These are phyloP conservation scores for Afroboletus lepidellus DNA, from an alignment of 1,284 basidiomycete genomes.

Conservation along the genomic window DNA sequence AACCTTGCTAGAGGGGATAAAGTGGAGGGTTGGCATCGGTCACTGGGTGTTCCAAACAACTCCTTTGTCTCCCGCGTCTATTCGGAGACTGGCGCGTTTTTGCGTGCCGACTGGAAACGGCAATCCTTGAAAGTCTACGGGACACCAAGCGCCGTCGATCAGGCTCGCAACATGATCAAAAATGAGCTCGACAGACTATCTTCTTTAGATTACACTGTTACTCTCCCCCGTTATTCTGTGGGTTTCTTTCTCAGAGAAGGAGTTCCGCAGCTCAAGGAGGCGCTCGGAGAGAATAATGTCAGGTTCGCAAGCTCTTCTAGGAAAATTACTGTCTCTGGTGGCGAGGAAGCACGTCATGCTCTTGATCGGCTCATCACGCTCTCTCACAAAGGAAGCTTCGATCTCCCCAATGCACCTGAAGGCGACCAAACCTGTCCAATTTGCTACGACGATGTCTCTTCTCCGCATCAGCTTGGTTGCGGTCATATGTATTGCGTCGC, in stretches of 20 bases:
- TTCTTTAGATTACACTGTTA: slow-evolving; percentile 39
- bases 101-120: slow-evolving; percentile 44
- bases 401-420: slow-evolving; percentile 7
- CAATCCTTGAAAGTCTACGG: slow-evolving; percentile 45
- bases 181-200: slow-evolving; percentile 44
- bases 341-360: slow-evolving; percentile 47
- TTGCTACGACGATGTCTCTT: slow-evolving; percentile 46
- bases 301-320: slow-evolving; percentile 37
- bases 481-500: slow-evolving; percentile 52
- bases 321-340: slow-evolving; percentile 46
- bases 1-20: slow-evolving; percentile 49
- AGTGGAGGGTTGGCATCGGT: slow-evolving; percentile 49
- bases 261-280: slow-evolving; percentile 44
- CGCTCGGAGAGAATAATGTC: slow-evolving; percentile 51
- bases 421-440: slow-evolving; percentile 45
- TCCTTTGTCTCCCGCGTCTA: slow-evolving; percentile 37
- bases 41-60: slow-evolving; percentile 32
- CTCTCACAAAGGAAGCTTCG: slow-evolving; percentile 29
- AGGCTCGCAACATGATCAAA: slow-evolving; percentile 41
- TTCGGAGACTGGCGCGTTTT: slow-evolving; percentile 38
- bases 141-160: slow-evolving; percentile 33
- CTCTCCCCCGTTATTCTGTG: slow-evolving; percentile 37
- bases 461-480: slow-evolving; percentile 47
- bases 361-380: slow-evolving; percentile 43
- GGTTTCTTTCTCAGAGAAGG: slow-evolving; percentile 50